Base-by-base conservation (phyloP, 2,329 filamentous ascomycete genomes). In the Fusarium papillatum region DNA sequence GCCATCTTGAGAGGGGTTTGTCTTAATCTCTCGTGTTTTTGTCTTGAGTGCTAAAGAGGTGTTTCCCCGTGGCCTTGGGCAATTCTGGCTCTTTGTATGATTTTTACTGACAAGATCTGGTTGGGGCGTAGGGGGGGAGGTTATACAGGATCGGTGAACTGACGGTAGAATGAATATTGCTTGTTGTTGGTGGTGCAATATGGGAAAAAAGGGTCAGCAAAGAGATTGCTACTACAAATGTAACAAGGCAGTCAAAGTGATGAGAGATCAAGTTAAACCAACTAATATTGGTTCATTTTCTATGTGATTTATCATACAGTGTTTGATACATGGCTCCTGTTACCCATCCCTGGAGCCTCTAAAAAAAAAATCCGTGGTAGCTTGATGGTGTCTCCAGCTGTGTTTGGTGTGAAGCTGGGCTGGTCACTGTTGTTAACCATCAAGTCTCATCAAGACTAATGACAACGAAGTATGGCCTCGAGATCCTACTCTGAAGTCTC, bases 11-110 rank as follows among this genome's bases (percentile, higher is more conserved):
- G 60, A 64, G 72, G 68, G 65, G 50, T 55, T 13, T 11, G 5
- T 29, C 48, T n/a, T 7, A n/a, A 31, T 19, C 26, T 31, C 50
- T 31, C 11, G 26, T 31, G 50, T 55, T 31, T 53, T 55, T n/a
- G 72, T 61, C 68, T 55, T 26, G 60, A 46, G 57, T 74, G 68
- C 64, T 36, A 43, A 67, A 70, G 65, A 71, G 76, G 53, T 71
- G 55, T 39, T 48, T 50, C 48, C 61, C 31, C 31, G 31, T 34
- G 31, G 31, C 36, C 36, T 64, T 48, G 29, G 50, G 50, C 4
- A 34, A 34, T 34, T 34, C 29, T 22, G 53, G n/a, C 3, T 5
- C 7, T 57, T 57, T 34, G 29, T 34, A 55, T 8, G 43, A 41
- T 31, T 60, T 31, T 61, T 22, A 7, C 5, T 22, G 29, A 55